phyloP scores from a whole-genome alignment of 768 basidiomycete species.

The Boletus huronensis region DNA sequence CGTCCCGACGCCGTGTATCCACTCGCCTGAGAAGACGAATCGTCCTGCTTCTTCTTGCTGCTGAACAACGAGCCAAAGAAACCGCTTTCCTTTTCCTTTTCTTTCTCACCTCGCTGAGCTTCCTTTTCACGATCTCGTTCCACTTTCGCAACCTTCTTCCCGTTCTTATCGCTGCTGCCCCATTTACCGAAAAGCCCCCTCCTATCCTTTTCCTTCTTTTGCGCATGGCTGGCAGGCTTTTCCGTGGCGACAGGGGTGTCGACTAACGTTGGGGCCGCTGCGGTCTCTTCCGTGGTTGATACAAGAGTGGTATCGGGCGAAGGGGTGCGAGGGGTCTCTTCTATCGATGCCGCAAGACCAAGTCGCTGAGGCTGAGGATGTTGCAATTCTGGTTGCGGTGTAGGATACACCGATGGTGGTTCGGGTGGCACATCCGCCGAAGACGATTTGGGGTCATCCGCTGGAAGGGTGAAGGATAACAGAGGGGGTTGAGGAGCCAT shows the following conservation, averaged over 20 bases:
- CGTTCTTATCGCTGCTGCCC: conserved; percentile 53
- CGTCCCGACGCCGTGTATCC: conserved; percentile 55
- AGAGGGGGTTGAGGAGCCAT: conserved; percentile 18
- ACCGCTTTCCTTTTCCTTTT: conserved; percentile 56
- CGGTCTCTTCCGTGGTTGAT: conserved; percentile 26
- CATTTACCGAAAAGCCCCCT: conserved; percentile 65
- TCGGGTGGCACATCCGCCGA: conserved; percentile 14
- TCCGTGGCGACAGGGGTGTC: conserved; percentile 17
- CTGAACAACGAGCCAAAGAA: conserved; percentile 94
- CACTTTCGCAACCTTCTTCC: conserved; percentile 50
- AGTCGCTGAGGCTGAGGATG: conserved; percentile 64
- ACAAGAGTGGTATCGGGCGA: conserved; percentile 47
- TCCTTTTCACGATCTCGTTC: conserved; percentile 49
- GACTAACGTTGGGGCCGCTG: conserved; percentile 24
- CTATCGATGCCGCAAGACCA: conserved; percentile 31
- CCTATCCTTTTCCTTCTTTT: conserved; percentile 71
- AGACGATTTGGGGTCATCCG: conserved; percentile 10
- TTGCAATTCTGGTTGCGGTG: conserved; percentile 46
- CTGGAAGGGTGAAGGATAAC: conserved; percentile 24
- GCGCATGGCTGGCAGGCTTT: conserved; percentile 28
- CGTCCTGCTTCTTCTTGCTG: conserved; percentile 82
- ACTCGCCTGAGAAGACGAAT: conserved; percentile 41
- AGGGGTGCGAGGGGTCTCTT: conserved; percentile 51
- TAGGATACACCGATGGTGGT: conserved; percentile 32
- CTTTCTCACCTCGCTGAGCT: conserved; percentile 45